Evolutionary conservation across 192 early-diverging fungal species (phyloP).

Genomic region (Rhizoclosmatium globosum): DNA sequence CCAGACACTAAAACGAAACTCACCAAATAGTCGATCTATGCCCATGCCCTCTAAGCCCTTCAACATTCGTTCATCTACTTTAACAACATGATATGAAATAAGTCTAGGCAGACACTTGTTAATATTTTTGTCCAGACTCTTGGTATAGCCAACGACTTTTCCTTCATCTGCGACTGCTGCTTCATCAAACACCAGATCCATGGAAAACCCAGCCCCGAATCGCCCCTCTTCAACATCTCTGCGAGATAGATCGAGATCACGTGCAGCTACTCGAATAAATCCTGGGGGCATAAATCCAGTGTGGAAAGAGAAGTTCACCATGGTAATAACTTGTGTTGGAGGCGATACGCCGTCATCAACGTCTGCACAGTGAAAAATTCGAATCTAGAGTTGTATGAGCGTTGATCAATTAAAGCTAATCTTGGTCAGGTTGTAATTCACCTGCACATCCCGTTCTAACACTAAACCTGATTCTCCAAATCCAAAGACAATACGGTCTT

Average conservation of each 20-base stretch:
- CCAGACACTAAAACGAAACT: background rate
- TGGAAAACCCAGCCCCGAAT: constrained; percentile 50
- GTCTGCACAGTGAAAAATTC: constrained; percentile 54
- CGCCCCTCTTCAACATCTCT: constrained; percentile 47
- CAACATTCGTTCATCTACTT: constrained; percentile 47
- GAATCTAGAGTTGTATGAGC: constrained; percentile 10
- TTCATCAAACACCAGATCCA: constrained; percentile 60
- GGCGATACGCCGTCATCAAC: constrained; percentile 29
- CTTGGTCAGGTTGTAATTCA: too few relatives aligned
- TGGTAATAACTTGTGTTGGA: constrained; percentile 52
- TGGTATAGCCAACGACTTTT: constrained; percentile 38
- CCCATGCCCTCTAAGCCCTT: constrained; percentile 49
- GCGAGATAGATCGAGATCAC: constrained; percentile 59
- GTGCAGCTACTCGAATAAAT: constrained; percentile 57
- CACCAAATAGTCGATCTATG: constrained; percentile 48
- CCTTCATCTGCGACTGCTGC: constrained; percentile 19
- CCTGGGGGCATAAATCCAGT: constrained; percentile 69
- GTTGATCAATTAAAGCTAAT: too few relatives aligned
- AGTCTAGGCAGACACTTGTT: constrained; percentile 52
- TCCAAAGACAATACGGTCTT: constrained; percentile 13
- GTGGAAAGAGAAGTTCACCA: constrained; percentile 65
- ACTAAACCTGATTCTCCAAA: constrained; percentile 28
- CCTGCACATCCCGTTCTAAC: constrained; percentile 55
- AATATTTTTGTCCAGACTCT: constrained; percentile 46
- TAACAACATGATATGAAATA: constrained; percentile 52